Evolutionary conservation across 2,329 filamentous ascomycete species (phyloP), one percentile per base, ranked within the genome.

Genomic region (Talaromyces marneffei): DNA sequence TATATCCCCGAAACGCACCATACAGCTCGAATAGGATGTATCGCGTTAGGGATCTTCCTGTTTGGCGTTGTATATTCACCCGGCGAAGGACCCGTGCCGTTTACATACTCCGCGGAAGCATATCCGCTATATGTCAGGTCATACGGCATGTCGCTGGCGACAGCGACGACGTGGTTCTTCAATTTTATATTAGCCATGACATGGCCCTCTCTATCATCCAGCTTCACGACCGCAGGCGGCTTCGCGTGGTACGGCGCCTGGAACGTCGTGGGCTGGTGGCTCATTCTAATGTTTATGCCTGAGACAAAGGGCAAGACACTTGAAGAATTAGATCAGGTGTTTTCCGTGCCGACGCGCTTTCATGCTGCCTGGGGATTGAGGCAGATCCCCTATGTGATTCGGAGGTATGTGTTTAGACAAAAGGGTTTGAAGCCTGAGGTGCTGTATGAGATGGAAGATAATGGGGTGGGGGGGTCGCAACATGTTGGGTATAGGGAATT

Each of bases 61-160:
- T 80, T 79, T 65, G 75, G 75, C 35, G 69, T 77, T 2, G 74
- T 77, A 37, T 79, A 79, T 62, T 79, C 78, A 1, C 84, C 85
- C 1, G 86, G 86, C 39, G 85, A 85, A 68, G 86, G 86, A 0
- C 82, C 83, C 0, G 85, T 87, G 0, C 85, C 86, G 0, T 88
- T 87, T 67, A 87, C 84, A 0, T 88, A 88, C 69, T 86, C 84
- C 0, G 85, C 86, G 20, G 86, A 88, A 70, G 85, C 84, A 1
- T 88, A 87, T 67, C 85, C 85, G 4, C 75, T 87, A 2, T 86
- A 87, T 64, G 82, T 87, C 42, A 82, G 85, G 16, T 79, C 83
- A 2, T 77, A 85, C 55, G 85, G 84, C 42, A 87, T 87, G 85
- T 82, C 83, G 1, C 74, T 86, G 0, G 80, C 83, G 8, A 84